These are phyloP conservation scores for Prunus mume DNA, from an alignment of 306 rosid species.

Conservation along the genomic window DNA sequence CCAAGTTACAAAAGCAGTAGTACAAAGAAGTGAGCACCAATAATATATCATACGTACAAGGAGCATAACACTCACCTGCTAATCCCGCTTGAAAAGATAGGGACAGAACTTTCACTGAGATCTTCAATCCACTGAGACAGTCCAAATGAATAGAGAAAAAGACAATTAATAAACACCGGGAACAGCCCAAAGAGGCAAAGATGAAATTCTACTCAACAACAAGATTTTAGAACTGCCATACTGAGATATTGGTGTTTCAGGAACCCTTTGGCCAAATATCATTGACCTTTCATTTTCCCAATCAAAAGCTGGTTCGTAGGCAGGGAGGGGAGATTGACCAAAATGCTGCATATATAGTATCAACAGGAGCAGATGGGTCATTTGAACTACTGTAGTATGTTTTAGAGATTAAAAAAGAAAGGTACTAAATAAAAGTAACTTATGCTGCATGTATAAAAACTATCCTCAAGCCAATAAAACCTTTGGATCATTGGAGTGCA, in stretches of 20 bases:
- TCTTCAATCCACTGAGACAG: conserved; percentile 83
- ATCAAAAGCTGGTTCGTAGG: conserved; percentile 96
- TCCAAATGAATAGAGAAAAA: conserved; percentile 26
- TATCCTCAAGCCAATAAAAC: conserved; percentile 36
- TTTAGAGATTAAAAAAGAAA: not conserved
- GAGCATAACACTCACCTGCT: conserved; percentile 57
- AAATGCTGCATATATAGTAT: conserved; percentile 55
- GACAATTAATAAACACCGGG: conserved; percentile 17
- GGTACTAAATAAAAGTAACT: not conserved
- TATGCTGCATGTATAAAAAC: not conserved
- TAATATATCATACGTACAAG: conserved; percentile 22
- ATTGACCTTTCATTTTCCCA: conserved; percentile 97
- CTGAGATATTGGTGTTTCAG: conserved; percentile 88
- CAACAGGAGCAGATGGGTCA: not conserved
- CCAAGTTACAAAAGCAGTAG: conserved; percentile 21
- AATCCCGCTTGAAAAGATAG: conserved; percentile 83
- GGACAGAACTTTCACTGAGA: conserved; percentile 85
- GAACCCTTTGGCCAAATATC: conserved; percentile 95
- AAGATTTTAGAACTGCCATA: conserved; percentile 32
- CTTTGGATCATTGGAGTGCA: conserved; percentile 54
- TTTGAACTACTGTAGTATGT: not conserved
- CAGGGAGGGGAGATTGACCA: conserved; percentile 90
- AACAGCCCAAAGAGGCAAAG: conserved; percentile 11
- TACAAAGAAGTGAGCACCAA: conserved; percentile 22
- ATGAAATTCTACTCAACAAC: conserved; percentile 15